These are phyloP conservation scores for Neoconidiobolus thromboides DNA, from an alignment of 371 early-diverging fungal species.

Conservation along the genomic window DNA sequence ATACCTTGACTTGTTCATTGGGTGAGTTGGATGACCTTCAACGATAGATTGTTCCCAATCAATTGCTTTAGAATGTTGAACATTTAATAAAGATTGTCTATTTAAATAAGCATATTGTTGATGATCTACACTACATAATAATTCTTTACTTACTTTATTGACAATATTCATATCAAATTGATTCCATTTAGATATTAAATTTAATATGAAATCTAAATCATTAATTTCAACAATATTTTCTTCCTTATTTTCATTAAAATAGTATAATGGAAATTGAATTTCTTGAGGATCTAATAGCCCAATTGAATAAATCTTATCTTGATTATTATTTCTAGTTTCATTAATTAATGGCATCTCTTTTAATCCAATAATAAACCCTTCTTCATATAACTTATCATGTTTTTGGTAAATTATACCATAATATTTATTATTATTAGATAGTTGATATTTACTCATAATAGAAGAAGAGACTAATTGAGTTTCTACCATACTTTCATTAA, in stretches of 20 bases:
- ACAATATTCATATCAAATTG: not conserved
- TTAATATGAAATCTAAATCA: not conserved
- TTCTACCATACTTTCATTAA: not conserved
- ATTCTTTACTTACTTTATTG: slow-evolving; percentile 7
- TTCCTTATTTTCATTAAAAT: not conserved
- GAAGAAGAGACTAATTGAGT: not conserved
- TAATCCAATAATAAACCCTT: not conserved
- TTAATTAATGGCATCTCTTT: not conserved
- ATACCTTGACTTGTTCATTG: slow-evolving; percentile 51
- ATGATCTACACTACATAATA: slow-evolving; percentile 18
- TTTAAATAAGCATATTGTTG: slow-evolving; percentile 4
- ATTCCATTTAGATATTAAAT: not conserved
- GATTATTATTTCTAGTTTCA: not conserved
- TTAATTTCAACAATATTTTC: not conserved
- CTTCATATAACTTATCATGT: not conserved
- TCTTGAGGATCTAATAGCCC: not conserved
- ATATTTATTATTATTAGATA: not conserved
- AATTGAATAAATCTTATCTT: not conserved
- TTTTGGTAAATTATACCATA: not conserved
- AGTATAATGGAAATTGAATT: not conserved
- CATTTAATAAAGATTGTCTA: not conserved
- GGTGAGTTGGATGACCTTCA: slow-evolving; percentile 65
- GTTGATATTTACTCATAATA: not conserved
- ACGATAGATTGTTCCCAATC: slow-evolving; percentile 7
- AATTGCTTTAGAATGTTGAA: not conserved